phyloP scores from a whole-genome alignment of 768 basidiomycete genomes.

The Boletus fagicola region DNA sequence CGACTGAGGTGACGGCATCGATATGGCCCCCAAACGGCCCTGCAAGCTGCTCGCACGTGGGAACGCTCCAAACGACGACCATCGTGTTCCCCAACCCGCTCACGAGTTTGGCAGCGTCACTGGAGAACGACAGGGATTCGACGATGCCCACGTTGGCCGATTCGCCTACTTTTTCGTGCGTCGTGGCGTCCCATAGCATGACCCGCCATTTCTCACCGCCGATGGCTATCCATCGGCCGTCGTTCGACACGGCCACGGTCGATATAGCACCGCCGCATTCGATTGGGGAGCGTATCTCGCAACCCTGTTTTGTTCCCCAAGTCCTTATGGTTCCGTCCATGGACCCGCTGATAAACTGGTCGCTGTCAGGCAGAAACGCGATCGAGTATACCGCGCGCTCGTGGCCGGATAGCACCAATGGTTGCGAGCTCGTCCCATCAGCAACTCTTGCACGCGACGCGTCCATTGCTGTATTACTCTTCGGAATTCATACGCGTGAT shows the following conservation, averaged over 20 bases:
- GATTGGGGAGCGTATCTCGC: neutral
- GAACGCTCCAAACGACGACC: neutral
- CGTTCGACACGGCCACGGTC: neutral
- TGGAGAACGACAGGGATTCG: neutral
- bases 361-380: constrained; percentile 2
- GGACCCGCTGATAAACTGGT: constrained; percentile 6
- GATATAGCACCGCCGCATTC: neutral
- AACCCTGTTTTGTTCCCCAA: neutral
- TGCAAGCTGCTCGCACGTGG: neutral
- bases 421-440: neutral
- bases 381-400: neutral
- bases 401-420: constrained; percentile 3
- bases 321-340: neutral
- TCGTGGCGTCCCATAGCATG: neutral
- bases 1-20: neutral
- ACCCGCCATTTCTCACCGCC: neutral
- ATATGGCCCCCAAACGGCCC: neutral
- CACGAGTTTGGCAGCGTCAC: neutral
- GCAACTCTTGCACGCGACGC: neutral
- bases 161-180: neutral
- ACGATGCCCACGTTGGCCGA: neutral
- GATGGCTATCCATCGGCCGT: neutral
- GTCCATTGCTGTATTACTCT: neutral
- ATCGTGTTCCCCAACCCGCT: neutral
- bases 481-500: neutral